phyloP scores from a whole-genome alignment of 257 asterid species.

The Nicotiana paniculata region DNA sequence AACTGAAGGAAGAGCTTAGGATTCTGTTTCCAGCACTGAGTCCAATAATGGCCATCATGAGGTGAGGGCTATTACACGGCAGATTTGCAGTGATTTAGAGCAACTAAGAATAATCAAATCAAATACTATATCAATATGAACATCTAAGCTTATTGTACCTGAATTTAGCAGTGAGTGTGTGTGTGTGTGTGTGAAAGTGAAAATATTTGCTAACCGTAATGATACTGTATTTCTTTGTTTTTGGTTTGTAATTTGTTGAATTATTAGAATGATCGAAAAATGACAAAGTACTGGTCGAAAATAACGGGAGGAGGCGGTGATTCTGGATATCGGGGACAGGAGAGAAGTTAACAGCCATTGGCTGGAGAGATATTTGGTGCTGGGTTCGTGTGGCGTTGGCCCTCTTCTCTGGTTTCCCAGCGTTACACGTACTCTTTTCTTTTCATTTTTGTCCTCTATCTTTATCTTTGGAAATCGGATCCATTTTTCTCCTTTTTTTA shows the following conservation, averaged over 20 bases:
- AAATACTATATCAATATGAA: not conserved
- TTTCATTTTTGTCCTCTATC: not conserved
- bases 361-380: slow-evolving; percentile 7
- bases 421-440: not conserved
- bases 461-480: not conserved
- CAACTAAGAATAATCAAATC: not conserved
- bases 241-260: not conserved
- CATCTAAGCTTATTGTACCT: not conserved
- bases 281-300: not conserved
- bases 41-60: slow-evolving; percentile 69
- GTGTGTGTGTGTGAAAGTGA: not conserved
- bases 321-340: not conserved
- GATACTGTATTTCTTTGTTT: not conserved
- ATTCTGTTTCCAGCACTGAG: slow-evolving; percentile 67
- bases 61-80: slow-evolving; percentile 25
- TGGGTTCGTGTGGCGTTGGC: not conserved
- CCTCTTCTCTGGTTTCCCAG: not conserved
- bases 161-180: not conserved
- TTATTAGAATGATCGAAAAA: not conserved
- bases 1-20: slow-evolving; percentile 42
- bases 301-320: not conserved
- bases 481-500: not conserved
- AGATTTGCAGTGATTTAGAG: not conserved
- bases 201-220: not conserved
- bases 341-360: not conserved